phyloP scores from a whole-genome alignment of 2,329 filamentous ascomycete genomes.

The Rosellinia necatrix region DNA sequence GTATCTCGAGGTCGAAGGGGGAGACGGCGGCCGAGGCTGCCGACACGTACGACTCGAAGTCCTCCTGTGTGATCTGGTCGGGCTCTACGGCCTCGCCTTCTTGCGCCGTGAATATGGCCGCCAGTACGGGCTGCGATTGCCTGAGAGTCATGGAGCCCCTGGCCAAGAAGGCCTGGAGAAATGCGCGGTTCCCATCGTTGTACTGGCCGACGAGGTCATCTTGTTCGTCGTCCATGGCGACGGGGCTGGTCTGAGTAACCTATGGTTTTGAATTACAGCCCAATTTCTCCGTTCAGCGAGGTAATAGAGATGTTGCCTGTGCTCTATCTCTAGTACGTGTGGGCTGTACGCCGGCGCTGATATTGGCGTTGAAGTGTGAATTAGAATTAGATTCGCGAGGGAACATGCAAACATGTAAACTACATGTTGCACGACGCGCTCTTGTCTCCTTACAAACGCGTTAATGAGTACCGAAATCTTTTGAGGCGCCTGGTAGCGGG shows the following conservation, averaged over 20 bases:
- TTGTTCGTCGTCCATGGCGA: constrained; percentile 38
- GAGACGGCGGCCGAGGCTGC: constrained; percentile 74
- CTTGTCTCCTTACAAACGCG: background rate
- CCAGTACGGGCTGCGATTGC: constrained; percentile 74
- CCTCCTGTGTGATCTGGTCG: constrained; percentile 68
- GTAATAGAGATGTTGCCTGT: background rate
- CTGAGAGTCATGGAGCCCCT: constrained; percentile 76
- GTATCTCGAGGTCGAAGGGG: constrained; percentile 85
- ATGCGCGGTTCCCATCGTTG: constrained; percentile 76
- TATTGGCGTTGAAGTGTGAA: background rate
- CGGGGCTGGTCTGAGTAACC: background rate
- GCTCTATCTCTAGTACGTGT: no score
- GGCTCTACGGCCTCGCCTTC: constrained; percentile 44
- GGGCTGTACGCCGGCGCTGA: no score
- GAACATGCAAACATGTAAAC: no score
- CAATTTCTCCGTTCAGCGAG: no score
- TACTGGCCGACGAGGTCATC: constrained; percentile 46
- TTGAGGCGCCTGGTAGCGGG: no score
- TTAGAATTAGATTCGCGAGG: no score
- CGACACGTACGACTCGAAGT: constrained; percentile 71
- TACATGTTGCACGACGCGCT: background rate
- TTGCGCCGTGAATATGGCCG: constrained; percentile 71
- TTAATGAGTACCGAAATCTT: background rate
- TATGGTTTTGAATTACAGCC: background rate
- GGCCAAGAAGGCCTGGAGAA: constrained; percentile 86